These are phyloP conservation scores for Trichoderma erinaceum DNA, from an alignment of 495 filamentous ascomycete genomes.

Conservation along the genomic window DNA sequence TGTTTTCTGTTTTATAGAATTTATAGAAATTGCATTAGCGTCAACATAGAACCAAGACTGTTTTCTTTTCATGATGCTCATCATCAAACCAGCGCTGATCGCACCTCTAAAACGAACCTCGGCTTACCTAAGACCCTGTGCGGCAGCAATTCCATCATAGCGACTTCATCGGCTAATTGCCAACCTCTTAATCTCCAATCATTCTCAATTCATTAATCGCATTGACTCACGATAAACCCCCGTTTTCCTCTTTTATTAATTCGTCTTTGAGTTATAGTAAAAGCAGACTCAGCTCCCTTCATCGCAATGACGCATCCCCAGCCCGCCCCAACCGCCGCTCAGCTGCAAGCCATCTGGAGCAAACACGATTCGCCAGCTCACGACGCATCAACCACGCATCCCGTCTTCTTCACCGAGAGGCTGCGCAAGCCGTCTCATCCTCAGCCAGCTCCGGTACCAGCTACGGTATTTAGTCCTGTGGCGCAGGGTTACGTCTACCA, in stretches of 20 bases:
- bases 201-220: not conserved
- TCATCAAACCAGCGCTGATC: not conserved
- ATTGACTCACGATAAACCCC: not conserved
- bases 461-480: slow-evolving; percentile 36
- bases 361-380: slow-evolving; percentile 8
- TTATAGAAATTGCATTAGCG: slow-evolving; percentile 8
- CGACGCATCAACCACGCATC: slow-evolving; percentile 46
- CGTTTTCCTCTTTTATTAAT: not conserved
- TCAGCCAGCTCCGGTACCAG: slow-evolving; percentile 17
- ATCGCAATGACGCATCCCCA: not conserved
- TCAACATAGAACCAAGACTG: not conserved
- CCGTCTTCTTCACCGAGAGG: slow-evolving; percentile 54
- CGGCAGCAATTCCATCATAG: slow-evolving; percentile 14
- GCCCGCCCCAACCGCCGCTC: slow-evolving; percentile 1
- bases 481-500: slow-evolving; percentile 50
- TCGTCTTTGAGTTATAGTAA: not conserved
- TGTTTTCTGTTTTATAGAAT: not conserved
- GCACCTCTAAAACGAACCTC: not conserved
- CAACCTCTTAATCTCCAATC: not conserved
- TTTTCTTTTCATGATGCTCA: not conserved
- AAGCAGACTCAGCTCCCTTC: not conserved
- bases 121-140: not conserved
- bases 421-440: slow-evolving; percentile 37
- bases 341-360: not conserved
- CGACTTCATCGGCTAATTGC: slow-evolving; percentile 8